Conservation (phyloP, 129 eudicot genomes). For the Flaveria robusta region DNA sequence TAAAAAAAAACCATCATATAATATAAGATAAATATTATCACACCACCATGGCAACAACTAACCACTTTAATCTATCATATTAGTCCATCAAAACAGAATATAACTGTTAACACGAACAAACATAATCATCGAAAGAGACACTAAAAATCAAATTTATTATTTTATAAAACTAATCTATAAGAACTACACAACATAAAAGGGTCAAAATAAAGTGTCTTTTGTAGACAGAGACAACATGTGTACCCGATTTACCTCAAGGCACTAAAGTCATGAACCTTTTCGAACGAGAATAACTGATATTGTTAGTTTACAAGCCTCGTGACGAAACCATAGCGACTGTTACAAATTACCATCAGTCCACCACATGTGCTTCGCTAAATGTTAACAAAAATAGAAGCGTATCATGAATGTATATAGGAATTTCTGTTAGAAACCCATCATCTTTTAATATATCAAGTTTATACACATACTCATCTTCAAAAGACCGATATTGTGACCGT, state of each 20-base stretch:
- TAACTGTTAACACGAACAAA: too few relatives aligned
- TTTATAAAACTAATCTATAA: too few relatives aligned
- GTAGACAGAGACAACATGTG: neutral
- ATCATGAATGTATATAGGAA: neutral
- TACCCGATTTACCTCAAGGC: neutral
- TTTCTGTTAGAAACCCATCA: slow-evolving; percentile 8
- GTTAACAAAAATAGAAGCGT: slow-evolving; percentile 26
- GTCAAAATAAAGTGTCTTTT: neutral
- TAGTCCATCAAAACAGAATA: too few relatives aligned
- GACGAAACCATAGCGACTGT: slow-evolving; percentile 22
- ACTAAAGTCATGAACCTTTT: neutral
- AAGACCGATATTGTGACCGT: neutral
- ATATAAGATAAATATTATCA: too few relatives aligned
- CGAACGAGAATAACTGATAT: neutral
- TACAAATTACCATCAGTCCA: slow-evolving; percentile 40
- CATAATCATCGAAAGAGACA: too few relatives aligned
- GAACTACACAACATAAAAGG: neutral
- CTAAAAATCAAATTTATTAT: too few relatives aligned
- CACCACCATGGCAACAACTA: too few relatives aligned
- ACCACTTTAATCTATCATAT: too few relatives aligned
- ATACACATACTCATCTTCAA: neutral
- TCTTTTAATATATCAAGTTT: slow-evolving; percentile 8
- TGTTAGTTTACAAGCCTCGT: neutral
- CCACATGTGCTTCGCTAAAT: slow-evolving; percentile 19
- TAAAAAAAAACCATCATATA: too few relatives aligned